phyloP scores from a whole-genome alignment of 177 flowering plant genomes.

The Vitis hybrid region DNA sequence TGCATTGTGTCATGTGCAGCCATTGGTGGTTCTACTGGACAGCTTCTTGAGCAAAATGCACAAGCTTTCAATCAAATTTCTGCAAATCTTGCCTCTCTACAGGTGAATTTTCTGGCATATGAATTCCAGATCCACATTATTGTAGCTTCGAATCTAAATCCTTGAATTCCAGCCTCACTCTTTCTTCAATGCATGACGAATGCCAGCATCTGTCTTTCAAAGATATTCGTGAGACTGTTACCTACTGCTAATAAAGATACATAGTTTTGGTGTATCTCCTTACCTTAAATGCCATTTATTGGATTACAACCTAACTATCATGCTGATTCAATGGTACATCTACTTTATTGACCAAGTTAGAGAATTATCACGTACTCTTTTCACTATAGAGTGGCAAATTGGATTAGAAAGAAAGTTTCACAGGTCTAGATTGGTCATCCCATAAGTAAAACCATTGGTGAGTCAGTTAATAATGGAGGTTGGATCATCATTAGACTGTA shows the following conservation, averaged over 20 bases:
- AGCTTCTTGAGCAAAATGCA: constrained; percentile 73
- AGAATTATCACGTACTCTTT: neutral
- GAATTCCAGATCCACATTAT: neutral
- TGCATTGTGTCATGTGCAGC: constrained; percentile 39
- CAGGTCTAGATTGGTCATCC: neutral
- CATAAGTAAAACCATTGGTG: neutral
- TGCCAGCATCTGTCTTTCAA: neutral
- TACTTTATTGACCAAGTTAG: neutral
- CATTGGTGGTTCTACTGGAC: constrained; percentile 66
- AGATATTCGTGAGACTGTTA: neutral
- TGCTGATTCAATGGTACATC: neutral
- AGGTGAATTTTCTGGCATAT: constrained; percentile 41
- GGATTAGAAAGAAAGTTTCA: neutral
- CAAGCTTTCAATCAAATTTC: constrained; percentile 69
- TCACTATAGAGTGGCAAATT: neutral
- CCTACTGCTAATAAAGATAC: neutral
- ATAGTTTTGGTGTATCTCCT: neutral
- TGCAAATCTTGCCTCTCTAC: constrained; percentile 59
- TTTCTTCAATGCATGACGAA: neutral
- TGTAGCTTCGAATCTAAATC: neutral
- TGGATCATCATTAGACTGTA: neutral
- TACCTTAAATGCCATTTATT: neutral
- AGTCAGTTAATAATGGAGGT: neutral
- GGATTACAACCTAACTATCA: neutral
- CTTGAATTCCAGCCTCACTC: neutral